Conservation (phyloP, 129 eudicot species). For the Kitagawia praeruptora region DNA sequence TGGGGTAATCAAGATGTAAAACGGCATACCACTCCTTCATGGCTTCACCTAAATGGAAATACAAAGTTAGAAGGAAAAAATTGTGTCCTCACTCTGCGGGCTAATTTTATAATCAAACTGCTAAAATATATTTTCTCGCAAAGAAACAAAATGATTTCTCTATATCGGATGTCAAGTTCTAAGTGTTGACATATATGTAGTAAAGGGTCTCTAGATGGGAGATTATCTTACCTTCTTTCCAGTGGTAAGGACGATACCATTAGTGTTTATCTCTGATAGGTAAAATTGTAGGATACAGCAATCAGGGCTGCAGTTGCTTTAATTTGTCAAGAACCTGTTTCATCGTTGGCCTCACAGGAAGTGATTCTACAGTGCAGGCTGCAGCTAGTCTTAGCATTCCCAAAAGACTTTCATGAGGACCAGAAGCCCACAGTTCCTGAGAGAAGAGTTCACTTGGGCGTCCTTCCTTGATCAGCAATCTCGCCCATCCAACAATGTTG, state of each 20-base stretch:
- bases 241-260: background rate
- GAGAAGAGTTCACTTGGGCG: constrained; percentile 35
- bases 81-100: background rate
- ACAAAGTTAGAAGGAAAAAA: background rate
- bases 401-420: constrained; percentile 34
- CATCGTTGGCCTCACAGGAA: constrained; percentile 43
- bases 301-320: constrained; percentile 29
- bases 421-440: constrained; percentile 44
- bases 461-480: constrained; percentile 32
- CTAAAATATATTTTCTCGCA: background rate
- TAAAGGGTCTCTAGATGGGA: background rate
- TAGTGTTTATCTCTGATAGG: background rate
- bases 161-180: background rate
- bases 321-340: constrained; percentile 48
- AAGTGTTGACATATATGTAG: background rate
- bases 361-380: constrained; percentile 41
- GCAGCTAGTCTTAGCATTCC: constrained; percentile 41
- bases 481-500: constrained; percentile 55
- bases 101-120: background rate
- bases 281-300: background rate
- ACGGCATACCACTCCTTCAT: background rate
- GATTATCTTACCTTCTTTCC: background rate
- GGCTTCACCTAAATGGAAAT: background rate
- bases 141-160: background rate
- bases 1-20: background rate